Percentiles rank a stretch among this genome's conserved stretches.
These are phyloP conservation scores for Papilionanthe hybrid DNA, from an alignment of 116 monocot genomes.

Conservation along the genomic window DNA sequence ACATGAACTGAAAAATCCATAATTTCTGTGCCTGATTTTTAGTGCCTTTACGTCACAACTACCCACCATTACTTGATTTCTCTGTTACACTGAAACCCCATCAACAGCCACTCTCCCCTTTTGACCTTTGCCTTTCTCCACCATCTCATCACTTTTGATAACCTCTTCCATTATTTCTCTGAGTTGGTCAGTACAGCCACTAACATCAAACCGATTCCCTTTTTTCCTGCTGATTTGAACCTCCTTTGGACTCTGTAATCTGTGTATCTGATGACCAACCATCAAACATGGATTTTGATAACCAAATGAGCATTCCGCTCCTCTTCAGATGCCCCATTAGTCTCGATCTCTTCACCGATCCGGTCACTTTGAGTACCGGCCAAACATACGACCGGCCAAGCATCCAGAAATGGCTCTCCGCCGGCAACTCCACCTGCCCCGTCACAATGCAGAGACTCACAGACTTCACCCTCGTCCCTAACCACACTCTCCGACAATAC, in stretches of 20 bases:
- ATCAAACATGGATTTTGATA: not conserved
- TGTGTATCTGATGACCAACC: not conserved
- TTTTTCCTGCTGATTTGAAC: not conserved
- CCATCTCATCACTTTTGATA: not conserved
- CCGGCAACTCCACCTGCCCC: constrained; percentile 74
- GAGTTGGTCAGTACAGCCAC: not conserved
- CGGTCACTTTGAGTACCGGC: constrained; percentile 81
- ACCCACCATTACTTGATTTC: too few species aligned
- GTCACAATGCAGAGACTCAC: constrained; percentile 83
- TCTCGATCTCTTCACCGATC: constrained; percentile 77
- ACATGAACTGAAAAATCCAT: too few species aligned
- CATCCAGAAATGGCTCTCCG: constrained; percentile 76
- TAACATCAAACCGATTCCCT: not conserved
- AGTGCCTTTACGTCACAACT: too few species aligned
- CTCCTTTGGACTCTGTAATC: too few species aligned
- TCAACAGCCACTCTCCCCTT: not conserved
- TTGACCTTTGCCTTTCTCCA: not conserved
- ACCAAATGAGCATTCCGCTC: constrained; percentile 58
- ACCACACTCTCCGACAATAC: constrained; percentile 76
- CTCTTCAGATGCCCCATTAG: constrained; percentile 88
- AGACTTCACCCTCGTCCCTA: constrained; percentile 61
- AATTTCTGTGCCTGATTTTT: too few species aligned
- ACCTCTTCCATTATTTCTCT: not conserved
- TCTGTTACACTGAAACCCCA: too few species aligned
- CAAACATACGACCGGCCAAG: constrained; percentile 77